A percentile compares a stretch with the other conserved stretches of the same genome.
Conservation (phyloP, 2,329 filamentous ascomycete genomes). For the Pseudofabraea citricarpa region DNA sequence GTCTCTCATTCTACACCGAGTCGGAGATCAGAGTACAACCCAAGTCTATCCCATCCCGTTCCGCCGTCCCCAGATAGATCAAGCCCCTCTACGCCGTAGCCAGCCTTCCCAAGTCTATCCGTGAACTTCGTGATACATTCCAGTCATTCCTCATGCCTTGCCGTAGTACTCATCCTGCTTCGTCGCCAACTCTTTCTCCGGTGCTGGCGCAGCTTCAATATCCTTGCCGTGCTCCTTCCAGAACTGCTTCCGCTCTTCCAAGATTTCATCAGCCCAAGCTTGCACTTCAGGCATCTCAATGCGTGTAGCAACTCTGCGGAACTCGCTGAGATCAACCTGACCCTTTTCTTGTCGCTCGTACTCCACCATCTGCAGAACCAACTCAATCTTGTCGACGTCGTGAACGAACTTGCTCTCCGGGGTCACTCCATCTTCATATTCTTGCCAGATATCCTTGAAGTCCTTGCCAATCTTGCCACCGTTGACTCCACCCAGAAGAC, state of each 20-base stretch:
- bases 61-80: too few species aligned
- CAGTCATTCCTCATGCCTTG: not conserved
- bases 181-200: constrained; percentile 12
- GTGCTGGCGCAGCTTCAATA: not conserved
- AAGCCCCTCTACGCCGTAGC: too few species aligned
- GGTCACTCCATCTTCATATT: constrained; percentile 87
- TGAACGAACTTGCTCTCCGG: constrained; percentile 86
- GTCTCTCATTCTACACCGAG: too few species aligned
- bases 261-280: constrained; percentile 71
- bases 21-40: too few species aligned
- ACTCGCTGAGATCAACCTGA: constrained; percentile 76
- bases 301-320: constrained; percentile 69
- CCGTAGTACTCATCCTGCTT: constrained; percentile 13
- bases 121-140: not conserved
- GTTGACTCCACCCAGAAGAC: constrained; percentile 68
- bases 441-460: constrained; percentile 80
- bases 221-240: constrained; percentile 45
- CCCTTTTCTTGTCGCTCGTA: constrained; percentile 74
- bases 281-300: constrained; percentile 75
- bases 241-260: constrained; percentile 70
- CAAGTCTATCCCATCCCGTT: too few species aligned
- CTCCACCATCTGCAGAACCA: constrained; percentile 92
- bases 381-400: constrained; percentile 95
- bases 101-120: too few species aligned
- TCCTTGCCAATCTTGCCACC: constrained; percentile 66